These are phyloP conservation scores for Botryotinia calthae DNA, from an alignment of 2,329 filamentous ascomycete species.

Conservation along the genomic window DNA sequence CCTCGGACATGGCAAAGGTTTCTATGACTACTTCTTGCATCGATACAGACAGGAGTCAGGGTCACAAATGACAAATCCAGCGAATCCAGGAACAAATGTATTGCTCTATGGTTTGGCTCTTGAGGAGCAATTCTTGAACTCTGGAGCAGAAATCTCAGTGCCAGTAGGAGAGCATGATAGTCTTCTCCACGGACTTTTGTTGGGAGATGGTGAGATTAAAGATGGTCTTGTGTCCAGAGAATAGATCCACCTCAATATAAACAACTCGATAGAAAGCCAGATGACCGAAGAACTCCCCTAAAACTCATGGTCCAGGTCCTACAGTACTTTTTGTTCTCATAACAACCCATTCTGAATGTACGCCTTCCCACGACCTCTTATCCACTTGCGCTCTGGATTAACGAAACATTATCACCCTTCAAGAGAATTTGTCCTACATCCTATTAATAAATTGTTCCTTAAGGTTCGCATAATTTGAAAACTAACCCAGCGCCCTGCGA, in stretches of 20 bases:
- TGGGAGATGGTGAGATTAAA: constrained; percentile 65
- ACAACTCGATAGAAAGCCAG: constrained; percentile 15
- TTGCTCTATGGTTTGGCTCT: constrained; percentile 75
- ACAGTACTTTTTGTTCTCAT: constrained; percentile 28
- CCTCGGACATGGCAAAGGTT: constrained; percentile 91
- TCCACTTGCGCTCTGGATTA: constrained; percentile 51
- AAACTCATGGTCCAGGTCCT: constrained; percentile 17
- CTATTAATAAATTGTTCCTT: constrained; percentile 24
- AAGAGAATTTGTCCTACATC: constrained; percentile 59
- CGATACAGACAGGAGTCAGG: constrained; percentile 55
- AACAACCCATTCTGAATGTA: constrained; percentile 28
- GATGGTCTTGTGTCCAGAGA: constrained; percentile 31
- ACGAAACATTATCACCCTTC: constrained; percentile 65
- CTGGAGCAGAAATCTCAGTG: constrained; percentile 58
- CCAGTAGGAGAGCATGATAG: constrained; percentile 76
- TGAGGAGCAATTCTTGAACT: constrained; percentile 74
- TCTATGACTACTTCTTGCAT: constrained; percentile 91
- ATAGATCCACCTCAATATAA: constrained; percentile 21
- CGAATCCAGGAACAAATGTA: constrained; percentile 59
- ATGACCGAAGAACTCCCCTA: constrained; percentile 23
- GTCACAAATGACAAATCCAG: constrained; percentile 36
- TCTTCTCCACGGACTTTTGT: constrained; percentile 72
- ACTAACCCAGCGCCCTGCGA: constrained; percentile 73
- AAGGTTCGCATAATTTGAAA: constrained; percentile 34
- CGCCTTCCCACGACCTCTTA: constrained; percentile 31